Percentiles rank a stretch among this genome's conserved stretches.
phyloP scores from a whole-genome alignment of 108 stramenopile genomes.

The Fragilariopsis cylindrus region DNA sequence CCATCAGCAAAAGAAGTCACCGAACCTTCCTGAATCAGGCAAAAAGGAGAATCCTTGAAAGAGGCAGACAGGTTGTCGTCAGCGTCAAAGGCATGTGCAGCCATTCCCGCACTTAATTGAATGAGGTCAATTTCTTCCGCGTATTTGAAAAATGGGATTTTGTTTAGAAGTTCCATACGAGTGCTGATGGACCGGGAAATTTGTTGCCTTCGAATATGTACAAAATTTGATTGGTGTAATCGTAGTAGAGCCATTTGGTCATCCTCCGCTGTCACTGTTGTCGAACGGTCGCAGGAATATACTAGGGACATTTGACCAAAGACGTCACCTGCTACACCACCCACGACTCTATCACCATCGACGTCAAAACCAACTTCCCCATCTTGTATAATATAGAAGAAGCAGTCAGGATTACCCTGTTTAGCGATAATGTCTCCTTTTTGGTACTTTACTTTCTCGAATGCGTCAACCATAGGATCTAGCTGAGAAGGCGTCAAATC shows the following conservation, averaged over 20 bases:
- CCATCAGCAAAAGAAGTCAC: slow-evolving; percentile 40
- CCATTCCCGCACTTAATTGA: slow-evolving; percentile 59
- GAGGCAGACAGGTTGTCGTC: slow-evolving; percentile 62
- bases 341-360: slow-evolving; percentile 64
- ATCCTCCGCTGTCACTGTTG: slow-evolving; percentile 54
- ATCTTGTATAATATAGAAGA: slow-evolving; percentile 73
- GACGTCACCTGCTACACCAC: slow-evolving; percentile 44
- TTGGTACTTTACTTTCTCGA: slow-evolving; percentile 46
- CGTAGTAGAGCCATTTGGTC: slow-evolving; percentile 45
- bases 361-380: slow-evolving; percentile 65
- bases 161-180: slow-evolving; percentile 49
- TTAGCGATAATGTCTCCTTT: slow-evolving; percentile 60
- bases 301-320: slow-evolving; percentile 91
- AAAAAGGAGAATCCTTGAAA: slow-evolving; percentile 61
- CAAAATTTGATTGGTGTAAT: slow-evolving; percentile 70
- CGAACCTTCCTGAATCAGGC: slow-evolving; percentile 74
- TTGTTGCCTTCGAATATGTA: slow-evolving; percentile 59
- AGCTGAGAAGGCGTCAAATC: slow-evolving; percentile 49
- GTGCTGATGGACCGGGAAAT: slow-evolving; percentile 49
- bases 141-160: slow-evolving; percentile 51
- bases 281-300: slow-evolving; percentile 83
- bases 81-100: slow-evolving; percentile 40
- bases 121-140: slow-evolving; percentile 55
- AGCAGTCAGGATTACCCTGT: slow-evolving; percentile 73
- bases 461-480: slow-evolving; percentile 62